Evolutionary conservation across 805 yeast genomes (phyloP), one percentile per base, ranked within the genome.

Genomic region (Pichia exigua): DNA sequence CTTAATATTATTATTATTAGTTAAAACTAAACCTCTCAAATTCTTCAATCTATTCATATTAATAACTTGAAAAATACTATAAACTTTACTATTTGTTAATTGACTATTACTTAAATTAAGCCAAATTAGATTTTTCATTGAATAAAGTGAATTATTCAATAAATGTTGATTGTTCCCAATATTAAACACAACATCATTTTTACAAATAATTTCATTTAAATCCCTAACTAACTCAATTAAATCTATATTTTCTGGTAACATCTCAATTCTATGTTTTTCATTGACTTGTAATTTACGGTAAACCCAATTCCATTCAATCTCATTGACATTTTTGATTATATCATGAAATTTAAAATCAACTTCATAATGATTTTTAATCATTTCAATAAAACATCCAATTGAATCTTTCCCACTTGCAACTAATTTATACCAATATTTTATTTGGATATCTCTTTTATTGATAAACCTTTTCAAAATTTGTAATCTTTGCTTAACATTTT

Each of bases 171-270:
- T 44, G 18, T 39, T 22, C 6, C 47, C 48, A 4, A 52, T 38
- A 30, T 54, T 52, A 15, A 54, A 45, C 2, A 54, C 13, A 3
- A 54, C 26, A 17, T 45, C 28, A n/a, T 22, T 41, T 6, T n/a
- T 28, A 39, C 17, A 42, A 20, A 22, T 10, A 2, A 54, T 10
- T 26, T 49, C 48, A 30, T 45, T 46, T 15, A 50, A 18, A 35
- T 55, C 56, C 17, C 27, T 43, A 9, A 49, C 49, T 12, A 55
- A 28, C 3, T 42, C 50, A 4, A 9, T 13, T 17, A 55, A 17
- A 28, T 52, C 52, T 26, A 55, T 28, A 42, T 55, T 55, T 13
- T 32, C 44, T 7, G 58, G 54, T 21, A 55, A 28, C 42, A 46
- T 46, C 30, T 55, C 58, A 28, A 55, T 46, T 15, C 58, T 18